Conservation (phyloP, 139 green algal species). For the Helicosporidium sp. region DNA sequence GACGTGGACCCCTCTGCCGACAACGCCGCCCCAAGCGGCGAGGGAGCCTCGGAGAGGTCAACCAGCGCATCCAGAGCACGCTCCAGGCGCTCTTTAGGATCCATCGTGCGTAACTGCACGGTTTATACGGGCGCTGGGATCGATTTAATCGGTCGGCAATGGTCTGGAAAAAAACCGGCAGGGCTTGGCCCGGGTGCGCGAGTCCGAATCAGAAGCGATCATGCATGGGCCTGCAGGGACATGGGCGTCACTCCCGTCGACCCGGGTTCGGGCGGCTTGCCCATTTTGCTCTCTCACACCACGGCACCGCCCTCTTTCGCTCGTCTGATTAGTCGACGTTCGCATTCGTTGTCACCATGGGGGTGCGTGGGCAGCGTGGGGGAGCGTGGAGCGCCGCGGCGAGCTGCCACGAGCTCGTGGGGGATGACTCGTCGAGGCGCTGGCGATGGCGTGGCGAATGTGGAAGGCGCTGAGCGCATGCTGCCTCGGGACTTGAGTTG, state of each 20-base stretch:
- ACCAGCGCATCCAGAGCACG: conserved; percentile 20
- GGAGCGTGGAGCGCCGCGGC: neutral
- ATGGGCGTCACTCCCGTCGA: neutral
- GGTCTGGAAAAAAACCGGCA: too few relatives aligned
- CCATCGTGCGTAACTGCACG: neutral
- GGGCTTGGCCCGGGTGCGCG: too few relatives aligned
- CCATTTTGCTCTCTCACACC: neutral
- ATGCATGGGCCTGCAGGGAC: too few relatives aligned
- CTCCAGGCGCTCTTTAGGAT: conserved; percentile 6
- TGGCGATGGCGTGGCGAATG: neutral
- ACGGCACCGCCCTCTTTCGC: neutral
- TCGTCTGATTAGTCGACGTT: too few relatives aligned
- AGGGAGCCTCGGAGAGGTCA: conserved; percentile 15
- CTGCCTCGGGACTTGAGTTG: too few relatives aligned
- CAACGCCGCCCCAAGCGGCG: neutral
- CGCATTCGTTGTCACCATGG: neutral
- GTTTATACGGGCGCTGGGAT: neutral
- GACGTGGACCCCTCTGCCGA: neutral
- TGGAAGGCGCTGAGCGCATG: neutral
- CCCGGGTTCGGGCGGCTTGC: neutral
- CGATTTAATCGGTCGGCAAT: neutral
- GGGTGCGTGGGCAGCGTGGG: neutral
- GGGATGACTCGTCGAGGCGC: neutral
- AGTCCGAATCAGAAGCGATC: too few relatives aligned
- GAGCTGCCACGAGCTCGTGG: neutral